Conservation (phyloP, 164 flowering plant genomes). For the Annona squamosa region DNA sequence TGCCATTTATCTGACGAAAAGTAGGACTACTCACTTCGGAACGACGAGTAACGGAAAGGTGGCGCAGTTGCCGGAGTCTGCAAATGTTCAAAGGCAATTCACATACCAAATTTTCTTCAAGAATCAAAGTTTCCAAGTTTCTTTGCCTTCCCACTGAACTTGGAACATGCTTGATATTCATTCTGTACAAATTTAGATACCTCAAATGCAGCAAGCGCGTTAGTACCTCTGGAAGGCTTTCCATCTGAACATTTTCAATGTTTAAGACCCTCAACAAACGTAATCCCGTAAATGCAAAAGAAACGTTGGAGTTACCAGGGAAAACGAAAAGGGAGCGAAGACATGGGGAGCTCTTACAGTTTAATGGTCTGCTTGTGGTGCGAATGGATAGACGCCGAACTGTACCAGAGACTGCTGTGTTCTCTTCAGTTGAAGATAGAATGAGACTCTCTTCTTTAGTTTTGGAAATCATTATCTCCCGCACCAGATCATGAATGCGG, state of each 20-base stretch:
- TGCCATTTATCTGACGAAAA: neutral
- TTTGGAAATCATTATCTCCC: neutral
- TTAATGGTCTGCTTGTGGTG: neutral
- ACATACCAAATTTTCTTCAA: no score
- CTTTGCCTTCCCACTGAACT: no score
- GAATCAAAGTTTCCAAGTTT: no score
- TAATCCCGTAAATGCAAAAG: neutral
- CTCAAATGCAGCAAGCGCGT: neutral
- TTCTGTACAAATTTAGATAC: conserved; percentile 3
- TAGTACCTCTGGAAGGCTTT: neutral
- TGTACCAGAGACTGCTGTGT: neutral
- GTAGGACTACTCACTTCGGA: no score
- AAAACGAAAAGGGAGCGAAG: conserved; percentile 1
- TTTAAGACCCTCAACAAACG: conserved; percentile 6
- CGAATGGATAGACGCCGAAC: neutral
- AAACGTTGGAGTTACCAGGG: neutral
- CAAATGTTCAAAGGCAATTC: no score
- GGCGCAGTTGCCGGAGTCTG: no score
- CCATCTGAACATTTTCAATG: neutral
- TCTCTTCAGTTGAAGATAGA: neutral
- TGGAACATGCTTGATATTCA: neutral
- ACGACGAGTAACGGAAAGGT: no score
- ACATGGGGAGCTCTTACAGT: neutral
- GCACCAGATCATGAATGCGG: conserved; percentile 29
- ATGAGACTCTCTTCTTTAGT: neutral